Percentiles rank a stretch among this genome's conserved stretches.
phyloP scores from a whole-genome alignment of 257 asterid genomes.

The Nyctanthes arbortristis region DNA sequence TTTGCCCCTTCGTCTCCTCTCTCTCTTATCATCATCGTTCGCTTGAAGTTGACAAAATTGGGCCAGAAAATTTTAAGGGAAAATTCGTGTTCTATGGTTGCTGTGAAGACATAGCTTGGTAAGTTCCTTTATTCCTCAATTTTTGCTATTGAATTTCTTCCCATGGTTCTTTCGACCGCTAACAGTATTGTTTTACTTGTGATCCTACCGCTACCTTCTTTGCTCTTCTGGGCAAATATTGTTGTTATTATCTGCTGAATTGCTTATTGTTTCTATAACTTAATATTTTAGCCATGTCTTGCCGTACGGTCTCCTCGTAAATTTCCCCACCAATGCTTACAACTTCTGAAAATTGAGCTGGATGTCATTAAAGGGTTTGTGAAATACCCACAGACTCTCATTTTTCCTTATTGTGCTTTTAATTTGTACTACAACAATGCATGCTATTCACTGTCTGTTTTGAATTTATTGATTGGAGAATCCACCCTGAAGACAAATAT shows the following conservation, averaged over 20 bases:
- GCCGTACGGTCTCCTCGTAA: not conserved
- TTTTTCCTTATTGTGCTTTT: not conserved
- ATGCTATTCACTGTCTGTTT: not conserved
- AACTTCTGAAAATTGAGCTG: not conserved
- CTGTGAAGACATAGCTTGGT: too few relatives aligned
- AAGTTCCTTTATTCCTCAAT: too few relatives aligned
- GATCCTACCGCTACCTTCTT: not conserved
- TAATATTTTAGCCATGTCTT: not conserved
- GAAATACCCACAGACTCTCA: not conserved
- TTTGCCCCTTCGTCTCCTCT: too few relatives aligned
- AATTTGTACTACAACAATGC: not conserved
- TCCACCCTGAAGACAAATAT: conserved; percentile 14
- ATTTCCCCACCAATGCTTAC: not conserved
- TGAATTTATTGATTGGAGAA: not conserved
- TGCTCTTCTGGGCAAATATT: not conserved
- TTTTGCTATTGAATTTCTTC: too few relatives aligned
- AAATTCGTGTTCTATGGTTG: too few relatives aligned
- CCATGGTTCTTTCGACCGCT: too few relatives aligned
- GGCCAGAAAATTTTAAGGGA: too few relatives aligned
- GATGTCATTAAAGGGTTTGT: not conserved
- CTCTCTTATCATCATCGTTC: too few relatives aligned
- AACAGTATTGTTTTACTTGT: not conserved
- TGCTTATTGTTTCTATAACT: not conserved
- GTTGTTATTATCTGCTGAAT: not conserved
- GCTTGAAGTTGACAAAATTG: too few relatives aligned